Evolutionary conservation across 768 basidiomycete species (phyloP).

Genomic region (Inosperma sp.): DNA sequence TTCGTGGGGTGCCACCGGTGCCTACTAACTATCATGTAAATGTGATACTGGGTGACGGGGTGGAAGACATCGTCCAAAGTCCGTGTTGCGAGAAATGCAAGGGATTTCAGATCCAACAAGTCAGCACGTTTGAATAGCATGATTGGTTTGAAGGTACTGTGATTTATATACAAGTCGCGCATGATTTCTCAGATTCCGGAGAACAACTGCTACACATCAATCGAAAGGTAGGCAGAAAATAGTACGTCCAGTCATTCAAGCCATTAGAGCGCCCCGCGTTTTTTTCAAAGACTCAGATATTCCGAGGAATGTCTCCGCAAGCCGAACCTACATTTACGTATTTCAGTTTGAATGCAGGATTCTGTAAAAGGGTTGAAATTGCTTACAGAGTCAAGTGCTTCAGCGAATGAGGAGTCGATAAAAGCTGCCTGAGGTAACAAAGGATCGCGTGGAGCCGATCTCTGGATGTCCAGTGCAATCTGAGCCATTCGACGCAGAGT

Average conservation of each 20-base stretch:
- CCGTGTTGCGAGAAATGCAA: too few species aligned
- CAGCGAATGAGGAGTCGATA: neutral
- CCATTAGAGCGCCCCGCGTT: conserved; percentile 1
- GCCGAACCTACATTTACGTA: neutral
- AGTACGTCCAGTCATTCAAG: neutral
- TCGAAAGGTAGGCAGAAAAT: neutral
- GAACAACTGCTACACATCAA: too few species aligned
- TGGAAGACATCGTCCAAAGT: too few species aligned
- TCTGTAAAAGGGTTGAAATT: neutral
- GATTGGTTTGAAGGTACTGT: too few species aligned
- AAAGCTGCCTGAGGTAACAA: neutral
- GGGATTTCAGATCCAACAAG: too few species aligned
- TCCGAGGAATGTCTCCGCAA: conserved; percentile 8
- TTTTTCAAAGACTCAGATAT: conserved; percentile 4
- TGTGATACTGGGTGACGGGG: too few species aligned
- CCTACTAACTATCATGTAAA: too few species aligned
- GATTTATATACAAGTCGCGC: too few species aligned
- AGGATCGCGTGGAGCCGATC: neutral
- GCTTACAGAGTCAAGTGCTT: conserved; percentile 1
- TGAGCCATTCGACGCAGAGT: conserved; percentile 4
- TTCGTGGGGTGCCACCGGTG: too few species aligned
- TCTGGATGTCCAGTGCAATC: neutral
- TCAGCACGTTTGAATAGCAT: too few species aligned
- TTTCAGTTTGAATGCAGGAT: neutral
- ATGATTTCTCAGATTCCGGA: too few species aligned